These are phyloP conservation scores for Plasmodium inui DNA, from an alignment of 169 alveolate species.

Conservation along the genomic window DNA sequence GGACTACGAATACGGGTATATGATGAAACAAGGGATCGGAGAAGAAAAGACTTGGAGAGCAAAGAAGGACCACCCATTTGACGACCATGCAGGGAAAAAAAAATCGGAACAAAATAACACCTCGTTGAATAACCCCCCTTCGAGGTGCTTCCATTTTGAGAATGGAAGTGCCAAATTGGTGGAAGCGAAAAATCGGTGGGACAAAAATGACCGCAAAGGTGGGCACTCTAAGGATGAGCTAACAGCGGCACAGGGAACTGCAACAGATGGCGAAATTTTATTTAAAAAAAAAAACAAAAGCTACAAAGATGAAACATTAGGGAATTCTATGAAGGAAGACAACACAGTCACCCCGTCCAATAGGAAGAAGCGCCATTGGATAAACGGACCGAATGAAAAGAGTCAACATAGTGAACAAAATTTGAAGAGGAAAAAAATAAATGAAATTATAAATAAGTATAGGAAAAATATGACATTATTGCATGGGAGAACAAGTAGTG, in stretches of 20 bases:
- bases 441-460: slow-evolving; percentile 72
- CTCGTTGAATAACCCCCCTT: not conserved
- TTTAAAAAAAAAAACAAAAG: not conserved
- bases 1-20: slow-evolving; percentile 1
- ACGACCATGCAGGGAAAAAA: not conserved
- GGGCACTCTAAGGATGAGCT: not conserved
- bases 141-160: not conserved
- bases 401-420: not conserved
- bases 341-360: not conserved
- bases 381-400: not conserved
- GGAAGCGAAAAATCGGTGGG: not conserved
- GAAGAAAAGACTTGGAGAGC: not conserved
- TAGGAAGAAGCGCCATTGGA: slow-evolving; percentile 4
- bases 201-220: not conserved
- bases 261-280: not conserved
- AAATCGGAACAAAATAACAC: slow-evolving; percentile 9
- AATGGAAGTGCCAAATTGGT: not conserved
- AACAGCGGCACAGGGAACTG: not conserved
- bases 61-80: not conserved
- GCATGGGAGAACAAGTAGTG: not conserved
- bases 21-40: not conserved
- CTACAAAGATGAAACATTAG: not conserved
- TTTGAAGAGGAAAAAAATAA: slow-evolving; percentile 72
- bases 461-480: slow-evolving; percentile 39
- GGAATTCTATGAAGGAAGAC: not conserved